Base-by-base conservation (phyloP, 1,139 yeast genomes). In the Pichia inconspicua region DNA sequence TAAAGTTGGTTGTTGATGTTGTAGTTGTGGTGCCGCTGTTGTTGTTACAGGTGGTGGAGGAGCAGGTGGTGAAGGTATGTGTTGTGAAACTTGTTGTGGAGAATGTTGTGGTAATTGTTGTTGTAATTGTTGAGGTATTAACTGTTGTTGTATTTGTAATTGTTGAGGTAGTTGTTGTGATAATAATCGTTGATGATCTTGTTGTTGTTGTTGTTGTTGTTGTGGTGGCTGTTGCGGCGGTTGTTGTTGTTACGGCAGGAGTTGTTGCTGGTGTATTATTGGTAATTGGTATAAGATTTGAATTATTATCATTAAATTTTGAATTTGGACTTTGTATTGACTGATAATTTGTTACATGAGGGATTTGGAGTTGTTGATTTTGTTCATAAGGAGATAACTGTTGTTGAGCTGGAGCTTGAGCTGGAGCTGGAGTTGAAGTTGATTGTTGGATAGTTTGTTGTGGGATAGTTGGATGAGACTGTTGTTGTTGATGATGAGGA, bases 241-340 rank as follows among this genome's bases (percentile, higher is more conserved):
- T 28, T 47, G 53, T 25, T 45, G 50, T 25, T 45, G 48, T 38
- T 41, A 54, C 17, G 35, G 53, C 12, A 40, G 49, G 25, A 38
- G 47, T 44, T 36, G 41, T 35, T 35, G 39, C 25, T 41, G 22
- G 22, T 22, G 22, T 22, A 22, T 22, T 22, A 5, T 22, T 22
- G 22, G 22, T 22, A 4, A 22, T 22, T 4, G 22, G 22, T 22
- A 22, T 22, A 22, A 22, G 22, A 22, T 22, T 22, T 22, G 22
- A 5, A 22, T 22, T 22, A 22, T 22, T 22, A 22, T 22, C 22
- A 22, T 22, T 22, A 22, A 22, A 22, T 22, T 22, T 22, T 22
- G 22, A 22, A 47, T 14, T 17, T 32, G 14, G 17, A 27, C 45
- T 47, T 27, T 8, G 30, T 27, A 27, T 27, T 27, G 9, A 3